Base-by-base conservation (phyloP, 306 rosid species). In the Luffa aegyptiaca region DNA sequence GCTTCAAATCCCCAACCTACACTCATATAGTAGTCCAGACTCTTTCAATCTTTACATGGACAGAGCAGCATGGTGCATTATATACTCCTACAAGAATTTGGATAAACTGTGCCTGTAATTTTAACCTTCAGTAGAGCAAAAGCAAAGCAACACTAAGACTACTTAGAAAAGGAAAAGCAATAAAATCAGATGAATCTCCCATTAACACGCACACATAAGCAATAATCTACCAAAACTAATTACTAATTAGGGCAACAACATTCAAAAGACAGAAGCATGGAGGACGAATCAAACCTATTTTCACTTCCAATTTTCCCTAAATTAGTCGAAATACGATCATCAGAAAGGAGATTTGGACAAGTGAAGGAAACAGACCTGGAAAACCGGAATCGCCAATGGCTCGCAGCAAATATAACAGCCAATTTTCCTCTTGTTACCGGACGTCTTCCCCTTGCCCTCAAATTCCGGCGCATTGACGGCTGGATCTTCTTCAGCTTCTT, bases 401-500 rank as follows among this genome's bases (percentile, higher is more conserved):
- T 93, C 93, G 46, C 33, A 89, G 88, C 98, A 93, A 70, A 93
- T 88, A 56, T 74, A 84, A 76, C 98, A 93, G 83, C 92, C 97
- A 35, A 5, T 6, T 70, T 4, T 20, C 75, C 16, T 56, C 75
- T 74, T 71, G 77, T 33, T 63, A 31, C 17, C 1, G 56, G 8
- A 0, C 35, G 63, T 52, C 41, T 52, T 33, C 71, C 26, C 66
- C 3, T 10, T 59, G 39, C 16, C 68, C 56, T 31, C 13, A 51
- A 20, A 26, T 6, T 42, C 48, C 7, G n/a, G 79, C 2, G 37
- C 42, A 13, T 70, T 17, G 11, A 21, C 57, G 33, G 35, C 77
- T 36, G 4, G 69, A 20, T 44, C 92, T 81, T 31, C 92, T 81
- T 35, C 79, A 88, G 21, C 87, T 80, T 78, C 85, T 86, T 10